Conservation (phyloP, 805 yeast genomes). For the Barnettozyma sp. region DNA sequence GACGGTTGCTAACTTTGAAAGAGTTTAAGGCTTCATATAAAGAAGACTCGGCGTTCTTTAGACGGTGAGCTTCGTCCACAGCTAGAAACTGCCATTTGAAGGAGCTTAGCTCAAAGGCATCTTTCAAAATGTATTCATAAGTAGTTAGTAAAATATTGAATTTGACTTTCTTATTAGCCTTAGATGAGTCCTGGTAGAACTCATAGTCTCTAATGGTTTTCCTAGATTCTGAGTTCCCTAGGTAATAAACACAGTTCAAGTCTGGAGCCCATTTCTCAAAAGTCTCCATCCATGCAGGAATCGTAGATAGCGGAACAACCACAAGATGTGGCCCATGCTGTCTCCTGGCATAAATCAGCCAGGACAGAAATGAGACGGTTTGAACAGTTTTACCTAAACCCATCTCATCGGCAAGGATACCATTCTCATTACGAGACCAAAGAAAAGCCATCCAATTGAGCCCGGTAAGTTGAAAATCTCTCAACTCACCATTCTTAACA, state of each 20-base stretch:
- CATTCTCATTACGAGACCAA: conserved; percentile 97
- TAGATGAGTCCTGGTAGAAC: conserved; percentile 44
- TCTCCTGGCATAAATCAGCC: conserved; percentile 92
- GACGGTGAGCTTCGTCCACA: conserved; percentile 96
- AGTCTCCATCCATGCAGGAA: conserved; percentile 99
- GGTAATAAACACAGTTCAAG: conserved; percentile 82
- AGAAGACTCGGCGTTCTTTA: conserved; percentile 91
- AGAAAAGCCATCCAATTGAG: conserved; percentile 99
- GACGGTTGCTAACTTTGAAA: conserved; percentile 76
- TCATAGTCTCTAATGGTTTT: conserved; percentile 78
- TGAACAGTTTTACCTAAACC: conserved; percentile 98
- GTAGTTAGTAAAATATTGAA: conserved; percentile 92
- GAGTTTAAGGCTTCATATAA: conserved; percentile 80
- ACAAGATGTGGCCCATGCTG: conserved; percentile 97
- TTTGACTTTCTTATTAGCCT: conserved; percentile 57
- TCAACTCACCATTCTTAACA: conserved; percentile 82
- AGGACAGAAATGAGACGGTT: conserved; percentile 87
- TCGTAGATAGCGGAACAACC: conserved; percentile 92
- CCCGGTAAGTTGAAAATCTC: conserved; percentile 98
- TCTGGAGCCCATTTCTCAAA: conserved; percentile 98
- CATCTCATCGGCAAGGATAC: conserved; percentile 98
- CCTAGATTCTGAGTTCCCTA: conserved; percentile 88
- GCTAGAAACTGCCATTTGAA: conserved; percentile 95
- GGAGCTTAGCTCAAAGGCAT: conserved; percentile 68
- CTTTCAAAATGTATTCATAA: conserved; percentile 92